These are phyloP conservation scores for Fusarium dlaminii DNA, from an alignment of 2,329 filamentous ascomycete genomes.

Conservation along the genomic window DNA sequence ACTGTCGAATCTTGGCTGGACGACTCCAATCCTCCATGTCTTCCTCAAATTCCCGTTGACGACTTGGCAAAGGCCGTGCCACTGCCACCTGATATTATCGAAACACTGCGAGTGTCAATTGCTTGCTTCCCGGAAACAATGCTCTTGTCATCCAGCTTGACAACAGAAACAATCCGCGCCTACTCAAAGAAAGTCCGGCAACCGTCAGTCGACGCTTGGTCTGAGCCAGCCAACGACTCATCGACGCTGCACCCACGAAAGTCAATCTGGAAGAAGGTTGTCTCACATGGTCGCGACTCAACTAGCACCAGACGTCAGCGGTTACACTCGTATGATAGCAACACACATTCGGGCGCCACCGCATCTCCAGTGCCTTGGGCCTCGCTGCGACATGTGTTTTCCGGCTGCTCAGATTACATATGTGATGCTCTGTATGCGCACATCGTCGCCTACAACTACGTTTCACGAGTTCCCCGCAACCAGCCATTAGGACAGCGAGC, in stretches of 20 bases:
- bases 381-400: slow-evolving; percentile 62
- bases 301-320: slow-evolving; percentile 25
- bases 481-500: slow-evolving; percentile 29
- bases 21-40: slow-evolving; percentile 44
- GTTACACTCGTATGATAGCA: slow-evolving; percentile 22
- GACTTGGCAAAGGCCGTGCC: slow-evolving; percentile 55
- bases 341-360: slow-evolving; percentile 8
- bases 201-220: slow-evolving; percentile 40
- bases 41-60: slow-evolving; percentile 45
- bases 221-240: slow-evolving; percentile 30
- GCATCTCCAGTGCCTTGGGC: slow-evolving; percentile 51
- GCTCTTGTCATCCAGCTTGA: slow-evolving; percentile 63
- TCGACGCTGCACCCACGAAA: slow-evolving; percentile 31
- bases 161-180: slow-evolving; percentile 66
- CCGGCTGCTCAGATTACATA: slow-evolving; percentile 61
- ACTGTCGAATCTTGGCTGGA: slow-evolving; percentile 51
- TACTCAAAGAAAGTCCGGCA: slow-evolving; percentile 64
- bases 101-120: slow-evolving; percentile 63
- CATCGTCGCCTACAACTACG: slow-evolving; percentile 68
- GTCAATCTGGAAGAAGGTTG: slow-evolving; percentile 51
- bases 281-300: slow-evolving; percentile 42
- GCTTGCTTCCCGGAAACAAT: slow-evolving; percentile 68
- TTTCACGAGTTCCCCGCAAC: slow-evolving; percentile 49
- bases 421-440: slow-evolving; percentile 69
- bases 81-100: slow-evolving; percentile 62